Conservation (phyloP, 768 basidiomycete genomes). For the Trametes cingulata region DNA sequence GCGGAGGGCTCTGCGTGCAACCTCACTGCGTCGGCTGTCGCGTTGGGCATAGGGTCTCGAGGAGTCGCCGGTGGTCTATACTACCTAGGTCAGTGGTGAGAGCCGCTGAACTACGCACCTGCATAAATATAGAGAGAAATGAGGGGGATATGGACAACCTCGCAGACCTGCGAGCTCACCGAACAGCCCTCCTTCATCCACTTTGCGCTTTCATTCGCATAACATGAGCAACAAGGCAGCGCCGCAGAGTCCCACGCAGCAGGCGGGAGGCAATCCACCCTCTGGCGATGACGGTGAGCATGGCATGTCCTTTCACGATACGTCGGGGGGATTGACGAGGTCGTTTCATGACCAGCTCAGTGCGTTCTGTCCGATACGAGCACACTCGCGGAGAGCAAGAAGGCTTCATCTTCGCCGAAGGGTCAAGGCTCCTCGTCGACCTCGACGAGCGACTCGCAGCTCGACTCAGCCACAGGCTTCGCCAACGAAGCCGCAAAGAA, state of each 20-base stretch:
- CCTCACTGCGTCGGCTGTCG: too few relatives aligned
- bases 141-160: too few relatives aligned
- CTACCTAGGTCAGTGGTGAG: too few relatives aligned
- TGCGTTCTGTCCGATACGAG: neutral
- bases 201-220: neutral
- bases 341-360: neutral
- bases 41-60: too few relatives aligned
- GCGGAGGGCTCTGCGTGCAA: too few relatives aligned
- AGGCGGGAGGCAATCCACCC: too few relatives aligned
- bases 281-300: neutral
- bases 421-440: neutral
- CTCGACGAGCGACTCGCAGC: neutral
- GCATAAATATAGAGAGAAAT: too few relatives aligned
- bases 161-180: too few relatives aligned
- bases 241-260: neutral
- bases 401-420: neutral
- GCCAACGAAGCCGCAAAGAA: slow-evolving; percentile 1
- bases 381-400: neutral
- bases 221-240: neutral
- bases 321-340: neutral
- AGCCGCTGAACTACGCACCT: too few relatives aligned
- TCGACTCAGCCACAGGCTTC: slow-evolving; percentile 1
- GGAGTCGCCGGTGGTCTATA: too few relatives aligned
- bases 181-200: neutral
- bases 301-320: neutral